Evolutionary conservation across 768 basidiomycete species (phyloP), one percentile per base, ranked within the genome.

Genomic region (Punctularia strigosozonata): DNA sequence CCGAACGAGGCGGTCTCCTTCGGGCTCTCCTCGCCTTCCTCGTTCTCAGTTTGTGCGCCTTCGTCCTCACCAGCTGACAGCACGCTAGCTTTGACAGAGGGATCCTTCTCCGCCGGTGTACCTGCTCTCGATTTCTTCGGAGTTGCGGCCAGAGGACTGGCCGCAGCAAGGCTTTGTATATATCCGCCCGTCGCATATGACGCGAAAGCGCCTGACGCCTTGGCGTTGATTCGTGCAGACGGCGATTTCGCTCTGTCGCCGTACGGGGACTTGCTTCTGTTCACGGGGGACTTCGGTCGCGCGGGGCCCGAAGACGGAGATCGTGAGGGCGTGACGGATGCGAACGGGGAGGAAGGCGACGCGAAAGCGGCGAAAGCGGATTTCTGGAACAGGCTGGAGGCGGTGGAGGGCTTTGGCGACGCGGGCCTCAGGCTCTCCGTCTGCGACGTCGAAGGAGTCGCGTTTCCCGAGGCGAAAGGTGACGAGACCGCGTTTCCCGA

Each of bases 341-440:
- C 58, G 47, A 75, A 77, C 4, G 76, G 72, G 13, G 76, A 76
- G 8, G 64, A 44, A 1, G 68, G 50, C 1, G 66, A 62, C 0
- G 69, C 64, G 45, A 75, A 77, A 0, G 75, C 73, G 47, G 73
- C 74, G 43, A 77, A 77, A 15, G 73, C 74, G 10, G 64, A 59
- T 33, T 69, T n/a, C n/a, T n/a, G n/a, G n/a, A n/a, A n/a, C n/a
- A n/a, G n/a, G 15, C 28, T 30, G 28, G 28, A 30, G 10, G 10
- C 10, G 28, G 15, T 10, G 10, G 28, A 30, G 28, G 15, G 10
- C 28, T 30, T 30, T 15, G 28, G 15, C 28, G 28, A 30, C 28
- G 28, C 10, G n/a, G 15, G 28, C 28, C 33, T 37, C 25, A 44
- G 47, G 25, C 43, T 49, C 28, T 40, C 46, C 21, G 43, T 40